phyloP scores from a whole-genome alignment of 2,329 filamentous ascomycete genomes.

The Ilyonectria sp. region DNA sequence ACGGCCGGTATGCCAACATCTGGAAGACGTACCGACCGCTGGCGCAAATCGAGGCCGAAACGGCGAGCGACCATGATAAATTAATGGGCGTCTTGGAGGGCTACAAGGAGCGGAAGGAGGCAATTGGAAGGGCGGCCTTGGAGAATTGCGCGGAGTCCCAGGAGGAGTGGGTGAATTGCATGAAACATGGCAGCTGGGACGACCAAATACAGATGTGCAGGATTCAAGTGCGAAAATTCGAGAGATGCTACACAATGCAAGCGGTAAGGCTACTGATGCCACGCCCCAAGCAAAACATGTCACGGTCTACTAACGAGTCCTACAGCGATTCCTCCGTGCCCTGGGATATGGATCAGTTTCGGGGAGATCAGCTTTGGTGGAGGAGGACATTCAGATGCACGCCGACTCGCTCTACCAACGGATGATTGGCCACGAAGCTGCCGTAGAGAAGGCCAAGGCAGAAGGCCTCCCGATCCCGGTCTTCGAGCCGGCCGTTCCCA shows the following conservation, averaged over 20 bases:
- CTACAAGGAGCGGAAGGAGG: conserved; percentile 85
- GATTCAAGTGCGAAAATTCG: conserved; percentile 82
- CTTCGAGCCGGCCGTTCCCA: conserved; percentile 71
- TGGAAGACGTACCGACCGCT: conserved; percentile 93
- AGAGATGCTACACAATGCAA: conserved; percentile 92
- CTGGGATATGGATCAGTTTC: conserved; percentile 85
- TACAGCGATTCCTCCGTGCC: conserved; percentile 87
- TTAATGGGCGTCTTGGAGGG: conserved; percentile 84
- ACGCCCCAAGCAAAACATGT: background rate
- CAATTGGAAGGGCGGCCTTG: conserved; percentile 84
- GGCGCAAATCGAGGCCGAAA: conserved; percentile 76
- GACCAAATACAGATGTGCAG: conserved; percentile 86
- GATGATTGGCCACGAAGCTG: conserved; percentile 86
- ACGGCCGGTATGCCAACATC: conserved; percentile 82
- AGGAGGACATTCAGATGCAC: conserved; percentile 96
- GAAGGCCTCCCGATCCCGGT: conserved; percentile 71
- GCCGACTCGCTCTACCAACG: conserved; percentile 91
- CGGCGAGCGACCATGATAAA: conserved; percentile 84
- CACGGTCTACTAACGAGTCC: conserved; percentile 26
- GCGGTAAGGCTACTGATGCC: conserved; percentile 65
- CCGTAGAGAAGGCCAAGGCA: conserved; percentile 78
- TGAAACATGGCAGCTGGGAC: conserved; percentile 77
- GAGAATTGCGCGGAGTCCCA: conserved; percentile 96
- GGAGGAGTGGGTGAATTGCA: conserved; percentile 86
- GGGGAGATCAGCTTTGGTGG: conserved; percentile 75